Evolutionary conservation across 495 filamentous ascomycete species (phyloP).

Genomic region (Aspergillus avenaceus): DNA sequence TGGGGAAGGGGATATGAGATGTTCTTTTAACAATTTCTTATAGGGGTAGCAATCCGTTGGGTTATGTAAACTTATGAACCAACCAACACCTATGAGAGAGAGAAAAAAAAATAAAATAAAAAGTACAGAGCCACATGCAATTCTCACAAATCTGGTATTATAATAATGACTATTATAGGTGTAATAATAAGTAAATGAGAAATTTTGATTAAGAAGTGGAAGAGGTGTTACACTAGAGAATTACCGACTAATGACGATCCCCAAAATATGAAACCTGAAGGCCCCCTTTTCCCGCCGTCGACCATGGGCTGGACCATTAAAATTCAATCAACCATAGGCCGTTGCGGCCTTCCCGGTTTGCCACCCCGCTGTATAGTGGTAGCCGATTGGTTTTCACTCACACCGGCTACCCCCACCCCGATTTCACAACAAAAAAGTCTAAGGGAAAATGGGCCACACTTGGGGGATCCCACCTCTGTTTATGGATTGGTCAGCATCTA

Average conservation of each 20-base stretch:
- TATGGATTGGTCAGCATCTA: not conserved
- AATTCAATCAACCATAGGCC: constrained; percentile 3
- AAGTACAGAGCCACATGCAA: not conserved
- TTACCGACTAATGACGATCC: not conserved
- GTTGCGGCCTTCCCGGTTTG: not conserved
- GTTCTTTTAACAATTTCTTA: not conserved
- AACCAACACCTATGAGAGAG: not conserved
- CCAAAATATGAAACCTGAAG: not conserved
- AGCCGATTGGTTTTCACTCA: not conserved
- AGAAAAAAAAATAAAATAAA: not conserved
- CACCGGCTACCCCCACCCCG: not conserved
- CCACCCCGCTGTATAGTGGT: constrained; percentile 1
- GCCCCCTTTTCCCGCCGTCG: not conserved
- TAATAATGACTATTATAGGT: not conserved
- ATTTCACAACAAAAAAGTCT: not conserved
- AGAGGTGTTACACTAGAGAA: not conserved
- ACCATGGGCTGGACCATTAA: constrained; percentile 1
- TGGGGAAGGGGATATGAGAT: too few relatives aligned
- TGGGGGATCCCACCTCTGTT: not conserved
- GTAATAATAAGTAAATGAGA: too few relatives aligned
- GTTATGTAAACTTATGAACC: not conserved
- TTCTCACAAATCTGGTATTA: too few relatives aligned
- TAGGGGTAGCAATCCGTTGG: too few relatives aligned
- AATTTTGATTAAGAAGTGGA: too few relatives aligned
- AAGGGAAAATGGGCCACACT: not conserved